Percentiles rank a stretch among this genome's conserved stretches.
Conservation (phyloP, 1,139 yeast species). For the Blastobotrys serpentis region DNA sequence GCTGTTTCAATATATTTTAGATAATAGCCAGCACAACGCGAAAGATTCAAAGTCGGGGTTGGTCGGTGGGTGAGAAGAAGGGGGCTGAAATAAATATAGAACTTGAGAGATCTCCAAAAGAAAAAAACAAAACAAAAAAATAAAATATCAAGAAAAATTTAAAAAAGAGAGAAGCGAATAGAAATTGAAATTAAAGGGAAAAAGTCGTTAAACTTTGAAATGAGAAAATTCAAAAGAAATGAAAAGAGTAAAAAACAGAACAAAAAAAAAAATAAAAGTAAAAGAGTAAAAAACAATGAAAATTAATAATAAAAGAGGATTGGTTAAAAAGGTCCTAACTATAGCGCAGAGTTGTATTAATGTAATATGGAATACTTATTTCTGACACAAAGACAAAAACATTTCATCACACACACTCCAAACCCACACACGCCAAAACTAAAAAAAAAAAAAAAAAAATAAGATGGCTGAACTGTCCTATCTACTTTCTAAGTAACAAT, state of each 20-base stretch:
- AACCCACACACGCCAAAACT: neutral
- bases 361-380: too few species aligned
- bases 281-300: too few species aligned
- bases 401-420: neutral
- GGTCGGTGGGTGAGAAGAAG: slow-evolving; percentile 2
- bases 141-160: neutral
- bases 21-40: slow-evolving; percentile 1
- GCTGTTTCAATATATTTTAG: neutral
- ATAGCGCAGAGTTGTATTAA: too few species aligned
- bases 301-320: too few species aligned
- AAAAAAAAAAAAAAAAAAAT: too few species aligned
- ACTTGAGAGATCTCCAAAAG: neutral
- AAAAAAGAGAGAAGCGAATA: slow-evolving; percentile 3
- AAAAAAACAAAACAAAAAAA: neutral
- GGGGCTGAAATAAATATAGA: slow-evolving; percentile 5
- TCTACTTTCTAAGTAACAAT: too few species aligned
- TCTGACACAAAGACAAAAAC: neutral
- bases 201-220: slow-evolving; percentile 5
- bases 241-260: neutral
- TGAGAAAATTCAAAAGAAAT: slow-evolving; percentile 1
- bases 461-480: neutral
- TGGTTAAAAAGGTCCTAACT: too few species aligned
- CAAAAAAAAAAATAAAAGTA: neutral
- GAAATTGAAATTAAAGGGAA: slow-evolving; percentile 4
- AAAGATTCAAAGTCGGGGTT: slow-evolving; percentile 5